Conservation (phyloP, 768 basidiomycete genomes). For the Leccinum fibrillosum region DNA sequence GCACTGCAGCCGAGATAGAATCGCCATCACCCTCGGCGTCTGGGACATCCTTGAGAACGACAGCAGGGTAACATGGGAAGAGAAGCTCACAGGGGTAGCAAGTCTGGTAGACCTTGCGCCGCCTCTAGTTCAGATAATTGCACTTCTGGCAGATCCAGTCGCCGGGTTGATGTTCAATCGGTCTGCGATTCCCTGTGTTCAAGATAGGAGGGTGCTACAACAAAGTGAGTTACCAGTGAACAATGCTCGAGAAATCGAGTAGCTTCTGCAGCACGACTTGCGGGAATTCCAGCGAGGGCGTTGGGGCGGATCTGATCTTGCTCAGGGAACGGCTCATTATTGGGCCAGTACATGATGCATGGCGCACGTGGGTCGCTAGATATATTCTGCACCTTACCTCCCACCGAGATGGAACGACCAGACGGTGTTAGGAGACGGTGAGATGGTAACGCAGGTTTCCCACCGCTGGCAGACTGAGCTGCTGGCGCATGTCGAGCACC, state of each 20-base stretch:
- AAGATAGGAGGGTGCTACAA: conserved; percentile 79
- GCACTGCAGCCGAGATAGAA: conserved; percentile 80
- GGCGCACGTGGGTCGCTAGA: conserved; percentile 68
- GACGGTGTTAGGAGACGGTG: conserved; percentile 81
- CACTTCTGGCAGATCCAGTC: conserved; percentile 85
- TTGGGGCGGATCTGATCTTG: conserved; percentile 73
- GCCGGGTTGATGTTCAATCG: conserved; percentile 81
- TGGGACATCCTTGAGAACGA: conserved; percentile 27
- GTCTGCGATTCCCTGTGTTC: conserved; percentile 86
- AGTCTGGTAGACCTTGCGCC: conserved; percentile 87
- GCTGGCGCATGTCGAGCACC: conserved; percentile 28
- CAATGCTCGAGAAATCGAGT: background rate
- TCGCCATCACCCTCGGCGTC: conserved; percentile 89
- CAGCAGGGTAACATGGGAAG: conserved; percentile 7
- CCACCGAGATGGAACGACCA: conserved; percentile 70
- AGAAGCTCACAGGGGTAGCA: conserved; percentile 71
- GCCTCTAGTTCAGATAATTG: conserved; percentile 84
- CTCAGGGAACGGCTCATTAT: conserved; percentile 81
- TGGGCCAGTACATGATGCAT: conserved; percentile 89
- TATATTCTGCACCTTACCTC: conserved; percentile 78
- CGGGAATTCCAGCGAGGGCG: conserved; percentile 51
- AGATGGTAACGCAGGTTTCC: conserved; percentile 42
- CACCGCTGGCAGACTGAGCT: conserved; percentile 15
- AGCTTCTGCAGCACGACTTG: conserved; percentile 29
- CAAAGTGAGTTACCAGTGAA: background rate